Evolutionary conservation across 805 yeast species (phyloP).

Genomic region (Kodamaea kakaduensis): DNA sequence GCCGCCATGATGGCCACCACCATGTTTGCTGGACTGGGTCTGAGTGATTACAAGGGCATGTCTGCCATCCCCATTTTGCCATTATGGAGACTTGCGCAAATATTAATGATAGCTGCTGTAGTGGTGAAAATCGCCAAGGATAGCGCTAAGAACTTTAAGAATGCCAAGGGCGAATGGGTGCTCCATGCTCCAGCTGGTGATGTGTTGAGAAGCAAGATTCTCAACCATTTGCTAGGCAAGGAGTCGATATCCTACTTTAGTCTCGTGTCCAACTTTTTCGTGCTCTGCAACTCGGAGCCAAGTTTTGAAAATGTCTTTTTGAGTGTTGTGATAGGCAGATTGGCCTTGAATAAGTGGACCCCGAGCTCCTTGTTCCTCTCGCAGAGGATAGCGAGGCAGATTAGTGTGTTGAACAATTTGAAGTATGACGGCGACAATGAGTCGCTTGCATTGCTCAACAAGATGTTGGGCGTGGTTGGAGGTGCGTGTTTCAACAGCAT

Average conservation of each 20-base stretch:
- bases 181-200: neutral
- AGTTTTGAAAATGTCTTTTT: conserved; percentile 34
- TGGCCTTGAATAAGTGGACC: conserved; percentile 19
- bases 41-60: conserved; percentile 42
- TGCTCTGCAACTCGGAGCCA: conserved; percentile 25
- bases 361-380: neutral
- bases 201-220: neutral
- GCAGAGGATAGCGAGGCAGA: conserved; percentile 10
- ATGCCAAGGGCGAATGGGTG: neutral
- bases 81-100: conserved; percentile 9
- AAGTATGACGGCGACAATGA: conserved; percentile 26
- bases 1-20: conserved; percentile 63
- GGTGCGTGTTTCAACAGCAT: conserved; percentile 26
- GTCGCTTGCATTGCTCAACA: conserved; percentile 20
- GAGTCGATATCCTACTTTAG: neutral
- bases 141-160: neutral
- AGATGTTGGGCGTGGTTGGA: conserved; percentile 31
- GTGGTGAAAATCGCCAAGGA: neutral
- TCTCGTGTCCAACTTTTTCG: conserved; percentile 18
- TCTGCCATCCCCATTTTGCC: conserved; percentile 41
- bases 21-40: conserved; percentile 40
- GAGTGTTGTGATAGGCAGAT: conserved; percentile 24
- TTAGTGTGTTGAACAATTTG: conserved; percentile 25
- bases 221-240: conserved; percentile 1
- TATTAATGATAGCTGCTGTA: conserved; percentile 4